A percentile compares a stretch with the other conserved stretches of the same genome.
phyloP scores from a whole-genome alignment of 73 alveolate genomes.

The Breviolum minutum region DNA sequence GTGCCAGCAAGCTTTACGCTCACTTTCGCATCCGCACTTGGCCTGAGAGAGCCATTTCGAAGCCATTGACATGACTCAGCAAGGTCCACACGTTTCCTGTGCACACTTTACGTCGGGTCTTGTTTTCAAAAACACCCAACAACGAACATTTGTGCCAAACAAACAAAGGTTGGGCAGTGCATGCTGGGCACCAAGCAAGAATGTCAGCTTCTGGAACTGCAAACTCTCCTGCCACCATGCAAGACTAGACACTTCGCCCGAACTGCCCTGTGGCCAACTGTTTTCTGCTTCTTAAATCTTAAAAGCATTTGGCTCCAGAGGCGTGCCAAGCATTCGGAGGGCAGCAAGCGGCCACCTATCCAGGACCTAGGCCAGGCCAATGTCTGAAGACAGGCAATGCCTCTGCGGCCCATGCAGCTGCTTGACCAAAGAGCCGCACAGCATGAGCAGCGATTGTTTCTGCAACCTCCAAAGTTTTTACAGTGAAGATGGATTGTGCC shows the following conservation, averaged over 20 bases:
- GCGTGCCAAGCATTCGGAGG: constrained; percentile 73
- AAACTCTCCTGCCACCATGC: background rate
- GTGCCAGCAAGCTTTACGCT: constrained; percentile 17
- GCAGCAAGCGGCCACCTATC: constrained; percentile 79
- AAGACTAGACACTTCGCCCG: background rate
- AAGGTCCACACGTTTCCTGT: background rate
- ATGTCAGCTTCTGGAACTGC: background rate
- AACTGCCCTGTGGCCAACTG: background rate
- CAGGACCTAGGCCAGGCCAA: background rate
- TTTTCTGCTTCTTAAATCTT: background rate
- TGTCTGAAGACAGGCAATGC: background rate
- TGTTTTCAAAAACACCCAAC: background rate
- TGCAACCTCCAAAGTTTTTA: background rate
- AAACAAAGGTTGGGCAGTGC: too few species aligned
- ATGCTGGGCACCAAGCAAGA: background rate
- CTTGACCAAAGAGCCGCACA: background rate
- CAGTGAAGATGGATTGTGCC: too few species aligned
- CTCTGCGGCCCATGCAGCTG: background rate
- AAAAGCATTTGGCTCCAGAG: constrained; percentile 10
- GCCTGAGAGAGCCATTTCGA: background rate
- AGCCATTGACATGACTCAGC: background rate
- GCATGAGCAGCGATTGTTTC: constrained; percentile 57
- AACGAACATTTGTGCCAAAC: background rate
- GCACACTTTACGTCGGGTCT: background rate
- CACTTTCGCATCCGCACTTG: constrained; percentile 21